Evolutionary conservation across 164 flowering plant species (phyloP), one percentile per base, ranked within the genome.

Genomic region (Sextonia rubra): DNA sequence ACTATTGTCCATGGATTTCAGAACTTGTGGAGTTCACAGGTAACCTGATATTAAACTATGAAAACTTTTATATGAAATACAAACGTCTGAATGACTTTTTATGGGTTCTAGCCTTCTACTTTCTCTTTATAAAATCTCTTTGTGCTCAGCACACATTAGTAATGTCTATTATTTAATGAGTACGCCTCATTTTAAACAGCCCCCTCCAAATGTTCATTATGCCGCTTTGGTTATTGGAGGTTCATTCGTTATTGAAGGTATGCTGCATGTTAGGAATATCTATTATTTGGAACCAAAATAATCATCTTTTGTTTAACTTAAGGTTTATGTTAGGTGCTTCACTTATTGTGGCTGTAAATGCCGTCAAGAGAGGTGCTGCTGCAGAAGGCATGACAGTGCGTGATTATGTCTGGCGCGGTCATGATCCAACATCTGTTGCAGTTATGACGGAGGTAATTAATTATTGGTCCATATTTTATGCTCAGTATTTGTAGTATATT

Each of bases 391-490:
- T 95, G 99, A 93, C 67, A 76, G 72, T 93, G 68, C 83, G 90
- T 75, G 99, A 95, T 73, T 95, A 89, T 76, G 74, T 95, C n/a
- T 95, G 99, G 99, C 94, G 98, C 70, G 98, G 99, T 73, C 99
- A 95, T 85, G 99, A 95, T 82, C 99, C 99, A 30, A 95, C 99
- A 61, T 82, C 99, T 60, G 99, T 95, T 81, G 99, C 99, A 48
- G 99, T 95, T 72, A 95, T 95, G 99, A 93, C 99, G 47, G 99
- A 95, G 98, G 99, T 91, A 73, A 74, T 72, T 75, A 27, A 48
- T 32, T 37, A 37, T 37, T 37, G 11, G 44, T 9, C 44, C 44
- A 37, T 37, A 37, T 7, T 37, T 37, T 37, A 37, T 37, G 5
- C 0, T 8, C 8, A 37, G 8, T 37, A 30, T 37, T 37, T 37